A percentile compares a stretch with the other conserved stretches of the same genome.
These are phyloP conservation scores for Hydnomerulius pinastri DNA, from an alignment of 768 basidiomycete species.

Conservation along the genomic window DNA sequence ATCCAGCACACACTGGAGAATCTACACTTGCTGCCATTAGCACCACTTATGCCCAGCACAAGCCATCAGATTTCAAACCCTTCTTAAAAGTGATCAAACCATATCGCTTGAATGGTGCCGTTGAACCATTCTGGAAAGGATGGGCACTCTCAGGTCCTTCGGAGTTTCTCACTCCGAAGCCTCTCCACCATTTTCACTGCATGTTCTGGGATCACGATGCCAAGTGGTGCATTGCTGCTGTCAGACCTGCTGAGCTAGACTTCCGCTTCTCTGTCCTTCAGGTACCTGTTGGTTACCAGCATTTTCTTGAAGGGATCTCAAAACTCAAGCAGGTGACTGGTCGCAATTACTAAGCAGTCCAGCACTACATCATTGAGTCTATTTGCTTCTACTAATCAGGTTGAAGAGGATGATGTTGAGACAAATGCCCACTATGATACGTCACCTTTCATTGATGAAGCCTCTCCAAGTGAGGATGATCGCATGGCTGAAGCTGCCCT, in stretches of 20 bases:
- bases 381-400: too few species aligned
- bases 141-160: slow-evolving; percentile 37
- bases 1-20: slow-evolving; percentile 24
- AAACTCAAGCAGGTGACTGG: slow-evolving; percentile 44
- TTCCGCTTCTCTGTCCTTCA: slow-evolving; percentile 39
- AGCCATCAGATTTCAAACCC: slow-evolving; percentile 4
- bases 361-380: slow-evolving; percentile 38
- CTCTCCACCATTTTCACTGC: slow-evolving; percentile 43
- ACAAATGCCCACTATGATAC: too few species aligned
- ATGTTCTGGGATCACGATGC: slow-evolving; percentile 40
- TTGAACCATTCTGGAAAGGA: slow-evolving; percentile 36
- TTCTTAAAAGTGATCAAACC: slow-evolving; percentile 1
- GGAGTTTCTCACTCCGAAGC: slow-evolving; percentile 36
- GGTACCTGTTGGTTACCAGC: slow-evolving; percentile 34
- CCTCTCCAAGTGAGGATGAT: too few species aligned
- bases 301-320: slow-evolving; percentile 41
- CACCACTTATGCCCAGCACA: background rate
- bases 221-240: slow-evolving; percentile 38
- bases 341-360: slow-evolving; percentile 37
- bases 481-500: too few species aligned
- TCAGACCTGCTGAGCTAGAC: slow-evolving; percentile 36
- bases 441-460: too few species aligned
- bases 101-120: slow-evolving; percentile 7
- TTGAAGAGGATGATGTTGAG: too few species aligned
- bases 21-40: slow-evolving; percentile 24